Evolutionary conservation across 192 early-diverging fungal species (phyloP), one percentile per base, ranked within the genome.

Genomic region (Backusella parvicylindrica): DNA sequence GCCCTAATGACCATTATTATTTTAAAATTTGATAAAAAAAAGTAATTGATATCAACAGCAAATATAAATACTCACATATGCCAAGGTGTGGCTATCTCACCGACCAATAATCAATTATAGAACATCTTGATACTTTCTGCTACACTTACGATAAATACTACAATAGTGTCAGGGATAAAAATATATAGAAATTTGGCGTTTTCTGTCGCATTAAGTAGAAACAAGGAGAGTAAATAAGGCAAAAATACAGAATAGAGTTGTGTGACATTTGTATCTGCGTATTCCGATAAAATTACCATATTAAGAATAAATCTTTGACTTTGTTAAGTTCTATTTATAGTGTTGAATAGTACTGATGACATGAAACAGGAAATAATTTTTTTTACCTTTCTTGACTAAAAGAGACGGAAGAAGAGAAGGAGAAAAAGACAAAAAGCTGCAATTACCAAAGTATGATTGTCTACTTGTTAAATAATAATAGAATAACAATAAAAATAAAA

Each of bases 381-480:
- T n/a, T 38, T 15, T 13, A 23, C 4, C 2, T 2, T 28, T 11
- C 8, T 60, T 12, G n/a, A 33, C 7, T 2, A 35, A 69, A 40
- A 36, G 15, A 23, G 18, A 47, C 43, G 18, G n/a, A 16, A 16
- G 30, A 77, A 70, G 74, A 70, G 16, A 74, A 75, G 53, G 74
- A 70, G 16, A 74, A 75, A 41, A 13, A 28, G n/a, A 41, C 70
- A 40, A 35, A 70, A 13, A 75, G 75, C 70, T 71, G 75, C 31
- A 69, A 75, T 30, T 50, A 72, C 63, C 72, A 75, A 32, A 60
- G 35, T 6, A 49, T 33, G 13, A 41, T 41, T 15, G 16, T 41
- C 2, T 0, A 41, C 15, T 35, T 72, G 5, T 69, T 64, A 18
- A 79, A 53, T 36, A 66, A 63, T 21, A 63, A 36, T n/a, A n/a